Conservation (phyloP, 2,329 filamentous ascomycete genomes). For the Penicillium sp. region DNA sequence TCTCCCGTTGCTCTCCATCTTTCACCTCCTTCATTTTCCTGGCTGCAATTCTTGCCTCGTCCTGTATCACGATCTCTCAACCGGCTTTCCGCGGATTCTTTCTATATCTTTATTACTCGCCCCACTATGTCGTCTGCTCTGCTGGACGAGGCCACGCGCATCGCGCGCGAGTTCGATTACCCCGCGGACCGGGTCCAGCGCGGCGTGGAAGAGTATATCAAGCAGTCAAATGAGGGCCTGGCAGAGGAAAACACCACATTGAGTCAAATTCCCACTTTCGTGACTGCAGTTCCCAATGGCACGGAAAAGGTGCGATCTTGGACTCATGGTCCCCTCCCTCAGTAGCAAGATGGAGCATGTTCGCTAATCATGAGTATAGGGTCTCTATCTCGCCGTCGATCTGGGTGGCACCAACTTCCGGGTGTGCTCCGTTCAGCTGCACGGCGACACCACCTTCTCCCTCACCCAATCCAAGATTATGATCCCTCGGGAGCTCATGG, state of each 20-base stretch:
- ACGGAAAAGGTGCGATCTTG: constrained; percentile 78
- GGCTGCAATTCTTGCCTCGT: neutral
- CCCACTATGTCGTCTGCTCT: constrained; percentile 45
- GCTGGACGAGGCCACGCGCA: constrained; percentile 72
- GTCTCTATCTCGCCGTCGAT: constrained; percentile 93
- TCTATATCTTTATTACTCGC: neutral
- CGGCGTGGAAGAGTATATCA: constrained; percentile 82
- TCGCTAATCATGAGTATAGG: constrained; percentile 56
- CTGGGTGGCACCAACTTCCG: constrained; percentile 98
- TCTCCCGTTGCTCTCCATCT: constrained; percentile 1
- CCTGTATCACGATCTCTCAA: neutral
- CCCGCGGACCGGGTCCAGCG: constrained; percentile 74
- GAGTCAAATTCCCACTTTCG: constrained; percentile 96
- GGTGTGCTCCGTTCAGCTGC: constrained; percentile 91
- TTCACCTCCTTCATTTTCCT: neutral
- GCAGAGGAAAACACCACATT: constrained; percentile 76
- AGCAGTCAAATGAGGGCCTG: constrained; percentile 85
- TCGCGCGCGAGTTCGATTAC: constrained; percentile 86
- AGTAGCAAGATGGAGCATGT: neutral
- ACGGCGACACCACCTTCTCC: constrained; percentile 93
- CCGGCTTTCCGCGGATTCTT: neutral
- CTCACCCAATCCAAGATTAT: constrained; percentile 90
- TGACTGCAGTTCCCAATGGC: constrained; percentile 93
- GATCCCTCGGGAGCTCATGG: constrained; percentile 89
- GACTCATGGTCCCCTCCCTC: neutral